phyloP scores from a whole-genome alignment of 495 filamentous ascomycete genomes.

The Collariella sp. region DNA sequence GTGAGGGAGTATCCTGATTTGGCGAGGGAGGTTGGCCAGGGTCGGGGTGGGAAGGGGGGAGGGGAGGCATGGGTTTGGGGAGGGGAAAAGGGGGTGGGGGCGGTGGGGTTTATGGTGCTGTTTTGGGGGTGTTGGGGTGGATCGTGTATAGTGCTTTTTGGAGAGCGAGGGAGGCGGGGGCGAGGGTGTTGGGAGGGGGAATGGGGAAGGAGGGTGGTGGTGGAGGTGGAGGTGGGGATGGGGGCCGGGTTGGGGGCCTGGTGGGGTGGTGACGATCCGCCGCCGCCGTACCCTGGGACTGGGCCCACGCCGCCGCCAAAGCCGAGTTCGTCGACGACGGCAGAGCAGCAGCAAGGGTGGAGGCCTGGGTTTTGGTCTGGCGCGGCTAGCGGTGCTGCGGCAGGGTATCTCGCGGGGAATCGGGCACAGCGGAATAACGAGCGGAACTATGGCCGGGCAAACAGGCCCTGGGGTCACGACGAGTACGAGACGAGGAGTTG shows the following conservation, averaged over 20 bases:
- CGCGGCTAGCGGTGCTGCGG: constrained; percentile 60
- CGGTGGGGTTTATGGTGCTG: constrained; percentile 25
- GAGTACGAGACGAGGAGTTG: constrained; percentile 40
- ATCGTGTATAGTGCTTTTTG: constrained; percentile 43
- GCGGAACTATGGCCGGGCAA: constrained; percentile 27
- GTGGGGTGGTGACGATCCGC: constrained; percentile 42
- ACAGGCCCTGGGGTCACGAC: constrained; percentile 26
- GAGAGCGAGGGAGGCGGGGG: background rate
- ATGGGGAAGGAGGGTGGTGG: constrained; percentile 3
- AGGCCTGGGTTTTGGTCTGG: constrained; percentile 87
- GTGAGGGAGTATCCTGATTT: constrained; percentile 56
- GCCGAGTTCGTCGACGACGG: constrained; percentile 13
- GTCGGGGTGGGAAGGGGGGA: background rate
- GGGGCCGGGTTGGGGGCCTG: constrained; percentile 16
- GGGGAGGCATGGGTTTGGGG: constrained; percentile 13
- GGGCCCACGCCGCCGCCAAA: constrained; percentile 28
- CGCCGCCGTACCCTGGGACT: constrained; percentile 48
- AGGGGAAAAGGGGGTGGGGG: constrained; percentile 16
- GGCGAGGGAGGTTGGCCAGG: constrained; percentile 9
- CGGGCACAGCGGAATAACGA: constrained; percentile 29
- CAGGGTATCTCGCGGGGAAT: constrained; percentile 57
- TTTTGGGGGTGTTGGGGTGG: constrained; percentile 42
- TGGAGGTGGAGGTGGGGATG: constrained; percentile 10
- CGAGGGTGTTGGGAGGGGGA: constrained; percentile 9
- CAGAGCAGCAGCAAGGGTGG: constrained; percentile 54